Conservation (phyloP, 352 stramenopile species). For the Globisporangium splendens region DNA sequence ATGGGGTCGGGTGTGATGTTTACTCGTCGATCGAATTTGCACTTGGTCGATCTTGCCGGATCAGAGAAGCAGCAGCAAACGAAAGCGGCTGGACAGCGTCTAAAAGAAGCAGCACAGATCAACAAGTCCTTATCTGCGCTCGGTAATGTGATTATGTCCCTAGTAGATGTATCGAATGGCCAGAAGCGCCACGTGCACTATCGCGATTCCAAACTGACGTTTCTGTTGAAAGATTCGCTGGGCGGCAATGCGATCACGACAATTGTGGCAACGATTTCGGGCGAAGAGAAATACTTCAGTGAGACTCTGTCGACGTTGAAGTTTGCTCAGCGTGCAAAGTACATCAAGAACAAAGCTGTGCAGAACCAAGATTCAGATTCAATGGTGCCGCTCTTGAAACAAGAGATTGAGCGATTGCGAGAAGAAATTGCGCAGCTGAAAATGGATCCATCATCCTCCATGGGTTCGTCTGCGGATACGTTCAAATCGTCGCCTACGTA, state of each 20-base stretch:
- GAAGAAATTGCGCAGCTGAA: slow-evolving; percentile 51
- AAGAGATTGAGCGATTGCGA: slow-evolving; percentile 68
- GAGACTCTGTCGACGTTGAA: slow-evolving; percentile 87
- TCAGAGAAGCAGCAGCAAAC: slow-evolving; percentile 88
- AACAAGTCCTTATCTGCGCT: slow-evolving; percentile 88
- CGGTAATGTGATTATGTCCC: slow-evolving; percentile 87
- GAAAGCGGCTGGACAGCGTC: slow-evolving; percentile 61
- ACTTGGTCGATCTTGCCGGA: slow-evolving; percentile 85
- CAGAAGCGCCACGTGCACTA: slow-evolving; percentile 83
- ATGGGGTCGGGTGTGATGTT: slow-evolving; percentile 53
- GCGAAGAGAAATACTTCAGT: slow-evolving; percentile 79
- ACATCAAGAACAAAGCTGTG: slow-evolving; percentile 87
- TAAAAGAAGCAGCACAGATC: slow-evolving; percentile 89
- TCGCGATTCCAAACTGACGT: slow-evolving; percentile 85
- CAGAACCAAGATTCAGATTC: slow-evolving; percentile 82
- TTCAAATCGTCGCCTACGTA: slow-evolving; percentile 8
- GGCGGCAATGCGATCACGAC: slow-evolving; percentile 86
- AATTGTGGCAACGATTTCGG: slow-evolving; percentile 78
- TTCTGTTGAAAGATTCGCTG: slow-evolving; percentile 72
- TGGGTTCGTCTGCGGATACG: slow-evolving; percentile 1
- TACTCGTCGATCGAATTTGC: slow-evolving; percentile 70
- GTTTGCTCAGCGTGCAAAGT: slow-evolving; percentile 86
- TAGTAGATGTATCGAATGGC: slow-evolving; percentile 82
- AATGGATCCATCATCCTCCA: not conserved
- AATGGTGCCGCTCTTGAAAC: slow-evolving; percentile 67